Evolutionary conservation across 2,329 filamentous ascomycete genomes (phyloP).

Genomic region (Phoma sp.): DNA sequence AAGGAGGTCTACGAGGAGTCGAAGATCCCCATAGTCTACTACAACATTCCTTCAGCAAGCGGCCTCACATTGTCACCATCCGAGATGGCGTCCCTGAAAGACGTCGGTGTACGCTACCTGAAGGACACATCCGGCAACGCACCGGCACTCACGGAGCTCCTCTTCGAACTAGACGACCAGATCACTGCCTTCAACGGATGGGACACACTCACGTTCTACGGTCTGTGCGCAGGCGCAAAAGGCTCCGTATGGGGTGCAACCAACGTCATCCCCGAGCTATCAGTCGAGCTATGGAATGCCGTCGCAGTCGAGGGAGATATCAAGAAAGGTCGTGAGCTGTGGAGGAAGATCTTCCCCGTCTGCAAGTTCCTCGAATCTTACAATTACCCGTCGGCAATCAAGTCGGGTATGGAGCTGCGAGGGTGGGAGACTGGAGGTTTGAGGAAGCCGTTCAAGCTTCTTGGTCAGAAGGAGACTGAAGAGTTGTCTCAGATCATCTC

Average conservation of each 20-base stretch:
- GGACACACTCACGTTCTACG: slow-evolving; percentile 62
- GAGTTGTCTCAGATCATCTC: slow-evolving; percentile 8
- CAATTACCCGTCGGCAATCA: slow-evolving; percentile 57
- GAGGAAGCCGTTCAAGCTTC: slow-evolving; percentile 57
- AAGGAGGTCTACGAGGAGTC: slow-evolving; percentile 51
- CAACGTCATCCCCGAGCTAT: slow-evolving; percentile 59
- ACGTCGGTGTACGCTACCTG: slow-evolving; percentile 57
- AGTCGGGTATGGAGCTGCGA: slow-evolving; percentile 58
- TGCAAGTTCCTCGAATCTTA: slow-evolving; percentile 59
- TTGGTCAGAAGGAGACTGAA: slow-evolving; percentile 22
- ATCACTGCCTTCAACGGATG: slow-evolving; percentile 61
- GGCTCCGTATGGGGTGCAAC: slow-evolving; percentile 60
- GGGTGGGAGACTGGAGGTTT: slow-evolving; percentile 56
- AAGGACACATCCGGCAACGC: slow-evolving; percentile 62
- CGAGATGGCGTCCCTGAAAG: slow-evolving; percentile 53
- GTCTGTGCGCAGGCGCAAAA: slow-evolving; percentile 57
- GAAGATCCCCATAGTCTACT: slow-evolving; percentile 57
- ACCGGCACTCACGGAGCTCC: slow-evolving; percentile 57
- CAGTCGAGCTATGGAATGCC: slow-evolving; percentile 56
- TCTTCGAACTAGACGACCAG: slow-evolving; percentile 51
- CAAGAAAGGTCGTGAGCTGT: slow-evolving; percentile 53
- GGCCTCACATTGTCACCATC: slow-evolving; percentile 52
- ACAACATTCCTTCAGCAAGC: slow-evolving; percentile 59
- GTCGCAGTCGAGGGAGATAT: slow-evolving; percentile 54
- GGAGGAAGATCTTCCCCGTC: slow-evolving; percentile 58